phyloP scores from a whole-genome alignment of 2,329 filamentous ascomycete genomes.

The Colletotrichum liaoningense region DNA sequence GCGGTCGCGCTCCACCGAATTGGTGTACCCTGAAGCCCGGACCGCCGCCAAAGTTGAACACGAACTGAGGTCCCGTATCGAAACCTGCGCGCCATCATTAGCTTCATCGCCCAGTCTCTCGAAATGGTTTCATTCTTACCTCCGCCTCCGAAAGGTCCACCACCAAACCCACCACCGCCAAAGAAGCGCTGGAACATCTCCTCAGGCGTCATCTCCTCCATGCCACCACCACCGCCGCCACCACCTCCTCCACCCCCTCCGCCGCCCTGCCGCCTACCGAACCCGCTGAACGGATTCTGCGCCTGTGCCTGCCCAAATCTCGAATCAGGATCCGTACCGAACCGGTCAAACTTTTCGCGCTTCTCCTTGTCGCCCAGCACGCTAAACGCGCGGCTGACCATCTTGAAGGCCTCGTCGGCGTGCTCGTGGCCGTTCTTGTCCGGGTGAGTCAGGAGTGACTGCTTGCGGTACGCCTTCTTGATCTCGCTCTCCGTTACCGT shows the following conservation, averaged over 20 bases:
- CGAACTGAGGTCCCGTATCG: slow-evolving; percentile 86
- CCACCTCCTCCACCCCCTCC: slow-evolving; percentile 55
- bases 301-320: slow-evolving; percentile 77
- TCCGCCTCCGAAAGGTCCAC: slow-evolving; percentile 59
- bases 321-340: slow-evolving; percentile 91
- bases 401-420: slow-evolving; percentile 98
- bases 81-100: slow-evolving; percentile 59
- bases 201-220: slow-evolving; percentile 94
- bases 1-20: slow-evolving; percentile 84
- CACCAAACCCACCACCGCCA: slow-evolving; percentile 76
- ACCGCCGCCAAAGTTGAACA: slow-evolving; percentile 94
- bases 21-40: slow-evolving; percentile 95
- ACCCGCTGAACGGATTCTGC: slow-evolving; percentile 73
- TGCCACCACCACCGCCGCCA: slow-evolving; percentile 75
- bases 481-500: slow-evolving; percentile 85
- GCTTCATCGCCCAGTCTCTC: background rate
- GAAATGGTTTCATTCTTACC: slow-evolving; percentile 42
- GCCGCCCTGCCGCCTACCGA: slow-evolving; percentile 58
- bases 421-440: slow-evolving; percentile 98
- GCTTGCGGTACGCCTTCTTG: slow-evolving; percentile 97
- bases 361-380: slow-evolving; percentile 94
- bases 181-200: slow-evolving; percentile 99
- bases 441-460: slow-evolving; percentile 93
- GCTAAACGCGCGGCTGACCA: slow-evolving; percentile 94
- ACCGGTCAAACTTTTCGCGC: slow-evolving; percentile 87